Conservation (phyloP, 257 asterid species). For the Mitragyna speciosa region DNA sequence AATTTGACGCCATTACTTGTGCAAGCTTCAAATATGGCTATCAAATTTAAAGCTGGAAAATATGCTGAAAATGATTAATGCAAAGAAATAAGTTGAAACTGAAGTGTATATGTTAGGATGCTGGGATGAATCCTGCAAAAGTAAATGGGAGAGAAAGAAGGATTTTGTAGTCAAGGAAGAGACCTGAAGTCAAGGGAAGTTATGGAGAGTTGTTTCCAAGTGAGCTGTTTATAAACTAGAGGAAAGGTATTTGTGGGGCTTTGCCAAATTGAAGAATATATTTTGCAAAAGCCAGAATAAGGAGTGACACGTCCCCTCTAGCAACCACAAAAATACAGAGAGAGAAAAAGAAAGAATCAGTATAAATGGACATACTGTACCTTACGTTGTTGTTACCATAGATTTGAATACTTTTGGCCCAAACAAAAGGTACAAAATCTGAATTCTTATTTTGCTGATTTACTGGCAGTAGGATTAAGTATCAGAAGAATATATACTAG, state of each 20-base stretch:
- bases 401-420: slow-evolving; percentile 24
- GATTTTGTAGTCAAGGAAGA: slow-evolving; percentile 14
- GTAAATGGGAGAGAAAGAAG: slow-evolving; percentile 11
- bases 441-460: neutral
- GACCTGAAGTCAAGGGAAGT: slow-evolving; percentile 21
- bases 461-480: neutral
- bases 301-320: slow-evolving; percentile 49
- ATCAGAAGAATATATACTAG: neutral
- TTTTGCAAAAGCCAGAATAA: slow-evolving; percentile 38
- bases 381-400: slow-evolving; percentile 17
- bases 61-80: neutral
- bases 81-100: slow-evolving; percentile 2
- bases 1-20: slow-evolving; percentile 50
- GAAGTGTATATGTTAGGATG: slow-evolving; percentile 1
- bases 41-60: neutral
- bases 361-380: slow-evolving; percentile 29
- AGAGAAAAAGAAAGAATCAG: slow-evolving; percentile 18
- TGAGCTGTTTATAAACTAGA: slow-evolving; percentile 44
- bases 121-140: slow-evolving; percentile 2
- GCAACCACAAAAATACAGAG: slow-evolving; percentile 47
- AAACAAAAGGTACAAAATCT: slow-evolving; percentile 1
- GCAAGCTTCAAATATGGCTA: neutral
- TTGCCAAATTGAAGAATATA: slow-evolving; percentile 52
- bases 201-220: slow-evolving; percentile 19
- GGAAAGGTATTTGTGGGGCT: slow-evolving; percentile 42